phyloP scores from a whole-genome alignment of 306 rosid species.

The Glycine tomentella region DNA sequence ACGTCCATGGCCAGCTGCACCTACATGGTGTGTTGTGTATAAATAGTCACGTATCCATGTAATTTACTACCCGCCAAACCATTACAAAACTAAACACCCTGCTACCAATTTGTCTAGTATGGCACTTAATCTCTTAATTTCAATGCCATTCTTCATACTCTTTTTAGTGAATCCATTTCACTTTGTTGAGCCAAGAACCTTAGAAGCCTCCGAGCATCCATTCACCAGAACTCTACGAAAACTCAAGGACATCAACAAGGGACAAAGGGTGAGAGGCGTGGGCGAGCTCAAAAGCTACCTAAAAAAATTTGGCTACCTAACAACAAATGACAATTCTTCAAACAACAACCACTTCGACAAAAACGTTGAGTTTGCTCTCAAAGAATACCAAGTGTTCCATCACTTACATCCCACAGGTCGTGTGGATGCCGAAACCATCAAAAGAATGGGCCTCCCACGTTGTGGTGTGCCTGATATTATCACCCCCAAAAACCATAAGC shows the following conservation, averaged over 20 bases:
- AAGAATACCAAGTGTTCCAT: constrained; percentile 52
- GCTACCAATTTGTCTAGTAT: not conserved
- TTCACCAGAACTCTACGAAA: constrained; percentile 40
- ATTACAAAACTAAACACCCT: not conserved
- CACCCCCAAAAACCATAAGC: not conserved
- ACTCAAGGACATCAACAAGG: constrained; percentile 50
- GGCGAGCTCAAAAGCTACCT: constrained; percentile 52
- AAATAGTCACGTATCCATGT: not conserved
- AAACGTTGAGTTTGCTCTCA: constrained; percentile 49
- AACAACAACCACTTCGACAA: constrained; percentile 2
- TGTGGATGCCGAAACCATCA: constrained; percentile 45
- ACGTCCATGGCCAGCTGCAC: not conserved
- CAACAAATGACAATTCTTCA: not conserved
- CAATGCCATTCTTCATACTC: not conserved
- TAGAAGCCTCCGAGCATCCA: not conserved
- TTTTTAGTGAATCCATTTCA: not conserved
- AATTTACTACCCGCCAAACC: not conserved
- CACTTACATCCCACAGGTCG: constrained; percentile 43
- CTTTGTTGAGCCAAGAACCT: not conserved
- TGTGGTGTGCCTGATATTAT: constrained; percentile 56
- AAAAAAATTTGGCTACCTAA: constrained; percentile 52
- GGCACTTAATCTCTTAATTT: constrained; percentile 15
- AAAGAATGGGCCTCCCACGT: constrained; percentile 53
- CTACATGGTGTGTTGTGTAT: not conserved
- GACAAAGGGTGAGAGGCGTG: constrained; percentile 52